Evolutionary conservation across 2,329 filamentous ascomycete species (phyloP), one percentile per base, ranked within the genome.

Genomic region (Fusarium tupiense): DNA sequence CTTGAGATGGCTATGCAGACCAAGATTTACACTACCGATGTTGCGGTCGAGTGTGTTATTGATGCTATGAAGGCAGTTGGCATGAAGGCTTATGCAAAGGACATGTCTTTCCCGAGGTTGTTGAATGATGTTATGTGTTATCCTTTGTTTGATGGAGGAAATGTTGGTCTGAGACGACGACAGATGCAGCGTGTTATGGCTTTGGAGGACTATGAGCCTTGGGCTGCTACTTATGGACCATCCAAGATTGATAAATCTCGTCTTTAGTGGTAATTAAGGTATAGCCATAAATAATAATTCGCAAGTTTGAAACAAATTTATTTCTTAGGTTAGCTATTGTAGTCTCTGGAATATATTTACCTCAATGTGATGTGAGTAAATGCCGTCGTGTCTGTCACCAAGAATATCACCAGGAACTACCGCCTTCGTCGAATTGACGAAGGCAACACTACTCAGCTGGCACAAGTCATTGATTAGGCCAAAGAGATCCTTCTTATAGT

Each of bases 141-240:
- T 35, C 63, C 65, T 1, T 8, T 67, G 35, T 67, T 67, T 12
- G 65, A 67, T 19, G 65, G 65, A 29, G 65, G 65, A 12, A 67
- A 67, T 13, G 10, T 67, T 1, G 65, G 65, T 13, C 16, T 67
- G 5, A 43, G 65, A 19, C 24, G 65, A 22, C 47, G 63, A 31
- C 63, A 67, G 22, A 67, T 67, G 41, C 49, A 67, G 20, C 40
- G 24, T 0, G 14, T 67, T 8, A 50, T 67, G 24, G 50, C 64
- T 31, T 22, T 31, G 19, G 37, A 47, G 13, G 46, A 47, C 7
- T 67, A 67, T 4, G 41, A 49, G 1, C 24, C 52, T 2, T 67
- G 63, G 63, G 52, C 29, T 0, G 62, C 62, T 13, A 65, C 56
- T n/a, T 59, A 37, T 37, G 56, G 56, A 5, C 5, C 56, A 0